phyloP scores from a whole-genome alignment of 805 yeast species.

The Kodamaea neixiangensis region DNA sequence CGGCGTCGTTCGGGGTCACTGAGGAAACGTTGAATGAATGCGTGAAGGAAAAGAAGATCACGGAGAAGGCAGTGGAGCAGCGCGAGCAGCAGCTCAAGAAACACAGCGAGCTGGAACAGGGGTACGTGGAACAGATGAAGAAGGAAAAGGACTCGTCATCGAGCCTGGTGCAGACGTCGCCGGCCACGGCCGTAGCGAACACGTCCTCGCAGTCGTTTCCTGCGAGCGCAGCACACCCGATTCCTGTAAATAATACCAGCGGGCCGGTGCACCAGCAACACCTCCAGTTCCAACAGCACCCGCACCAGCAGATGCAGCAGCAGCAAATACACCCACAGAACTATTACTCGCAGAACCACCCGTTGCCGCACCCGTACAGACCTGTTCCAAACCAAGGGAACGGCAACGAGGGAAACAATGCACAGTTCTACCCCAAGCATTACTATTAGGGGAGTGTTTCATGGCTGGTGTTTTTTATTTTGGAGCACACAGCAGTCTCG shows the following conservation, averaged over 20 bases:
- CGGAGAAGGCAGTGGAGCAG: constrained; percentile 30
- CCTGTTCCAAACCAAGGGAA: constrained; percentile 6
- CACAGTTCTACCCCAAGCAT: constrained; percentile 14
- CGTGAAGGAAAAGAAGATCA: constrained; percentile 35
- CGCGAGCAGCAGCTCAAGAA: constrained; percentile 18
- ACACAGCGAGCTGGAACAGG: constrained; percentile 13
- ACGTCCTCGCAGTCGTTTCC: background rate
- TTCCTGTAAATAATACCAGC: constrained; percentile 5
- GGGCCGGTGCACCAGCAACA: constrained; percentile 7
- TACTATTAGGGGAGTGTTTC: constrained; percentile 11
- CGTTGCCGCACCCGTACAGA: constrained; percentile 15
- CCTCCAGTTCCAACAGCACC: constrained; percentile 4
- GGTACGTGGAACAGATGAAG: constrained; percentile 13
- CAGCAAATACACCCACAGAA: constrained; percentile 11
- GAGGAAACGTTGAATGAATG: constrained; percentile 46
- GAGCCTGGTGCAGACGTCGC: constrained; percentile 3
- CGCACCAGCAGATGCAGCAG: constrained; percentile 8
- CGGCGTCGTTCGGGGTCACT: constrained; percentile 57
- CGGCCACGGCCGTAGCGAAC: constrained; percentile 3
- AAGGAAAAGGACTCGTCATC: constrained; percentile 11
- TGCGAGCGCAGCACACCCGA: background rate
- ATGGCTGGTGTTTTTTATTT: background rate
- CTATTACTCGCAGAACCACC: constrained; percentile 12
- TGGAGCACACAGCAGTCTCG: background rate
- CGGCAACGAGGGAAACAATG: background rate